phyloP scores from a whole-genome alignment of 148 eudicot species.

The Vaccinium darrowii region DNA sequence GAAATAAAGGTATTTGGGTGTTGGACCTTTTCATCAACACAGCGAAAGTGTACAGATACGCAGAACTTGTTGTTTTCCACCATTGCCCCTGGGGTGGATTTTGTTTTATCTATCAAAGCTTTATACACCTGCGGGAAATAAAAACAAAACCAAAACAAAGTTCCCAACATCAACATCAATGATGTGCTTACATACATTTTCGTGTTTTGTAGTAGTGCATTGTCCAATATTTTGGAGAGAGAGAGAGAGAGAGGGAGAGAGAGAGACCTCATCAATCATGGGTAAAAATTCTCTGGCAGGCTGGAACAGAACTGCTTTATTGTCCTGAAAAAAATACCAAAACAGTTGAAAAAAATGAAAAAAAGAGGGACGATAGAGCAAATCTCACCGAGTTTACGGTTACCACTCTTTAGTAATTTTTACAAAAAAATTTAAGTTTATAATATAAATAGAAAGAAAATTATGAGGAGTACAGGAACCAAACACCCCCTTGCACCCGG shows the following conservation, averaged over 20 bases:
- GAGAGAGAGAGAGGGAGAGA: conserved; percentile 5
- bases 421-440: too few relatives aligned
- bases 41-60: conserved; percentile 79
- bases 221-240: background rate
- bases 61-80: conserved; percentile 94
- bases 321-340: conserved; percentile 29
- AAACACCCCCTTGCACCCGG: too few relatives aligned
- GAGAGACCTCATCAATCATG: conserved; percentile 61
- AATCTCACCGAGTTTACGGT: too few relatives aligned
- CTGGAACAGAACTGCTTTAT: conserved; percentile 61
- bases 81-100: conserved; percentile 59
- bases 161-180: background rate
- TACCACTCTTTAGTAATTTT: too few relatives aligned
- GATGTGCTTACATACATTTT: background rate
- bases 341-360: background rate
- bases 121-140: conserved; percentile 41
- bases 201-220: background rate
- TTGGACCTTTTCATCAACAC: conserved; percentile 86
- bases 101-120: conserved; percentile 51
- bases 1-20: background rate
- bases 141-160: background rate
- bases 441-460: too few relatives aligned
- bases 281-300: conserved; percentile 78
- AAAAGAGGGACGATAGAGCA: too few relatives aligned
- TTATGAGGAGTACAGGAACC: too few relatives aligned